Percentiles rank a stretch among this genome's conserved stretches.
Conservation (phyloP, 2,329 filamentous ascomycete species). For the Basipetospora chlamydospora region DNA sequence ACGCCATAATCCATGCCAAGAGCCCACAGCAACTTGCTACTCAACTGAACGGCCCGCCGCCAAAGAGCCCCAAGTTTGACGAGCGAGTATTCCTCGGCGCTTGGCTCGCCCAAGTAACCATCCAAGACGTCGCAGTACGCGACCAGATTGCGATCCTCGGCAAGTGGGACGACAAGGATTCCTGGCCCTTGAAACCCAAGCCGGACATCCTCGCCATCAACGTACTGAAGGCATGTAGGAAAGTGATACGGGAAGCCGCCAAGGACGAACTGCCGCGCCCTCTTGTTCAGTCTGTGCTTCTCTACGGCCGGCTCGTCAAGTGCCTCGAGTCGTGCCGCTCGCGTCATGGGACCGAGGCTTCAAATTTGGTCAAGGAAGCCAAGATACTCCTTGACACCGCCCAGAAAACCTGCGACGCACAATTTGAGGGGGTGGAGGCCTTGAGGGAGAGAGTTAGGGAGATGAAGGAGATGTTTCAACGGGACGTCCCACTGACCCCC, state of each 20-base stretch:
- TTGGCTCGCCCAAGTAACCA: no score
- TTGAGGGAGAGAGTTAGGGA: conserved; percentile 1
- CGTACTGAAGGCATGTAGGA: no score
- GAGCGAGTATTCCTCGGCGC: neutral
- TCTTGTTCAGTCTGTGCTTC: neutral
- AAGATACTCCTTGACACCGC: neutral
- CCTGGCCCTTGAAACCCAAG: no score
- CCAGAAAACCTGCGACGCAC: neutral
- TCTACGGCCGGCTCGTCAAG: neutral
- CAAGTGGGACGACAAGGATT: no score
- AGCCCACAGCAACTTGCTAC: no score
- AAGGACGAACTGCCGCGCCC: neutral
- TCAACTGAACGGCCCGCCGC: neutral
- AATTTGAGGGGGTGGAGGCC: neutral
- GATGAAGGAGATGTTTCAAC: conserved; percentile 15
- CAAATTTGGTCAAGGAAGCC: neutral
- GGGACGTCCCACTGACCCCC: conserved; percentile 24
- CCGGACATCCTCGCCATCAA: no score
- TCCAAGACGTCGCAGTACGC: neutral
- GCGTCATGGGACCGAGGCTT: neutral
- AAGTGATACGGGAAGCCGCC: neutral
- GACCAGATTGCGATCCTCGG: neutral
- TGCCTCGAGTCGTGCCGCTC: neutral
- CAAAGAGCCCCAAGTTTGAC: no score
- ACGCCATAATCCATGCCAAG: neutral